A percentile compares a stretch with the other conserved stretches of the same genome.
Evolutionary conservation across 768 basidiomycete species (phyloP).

Genomic region (Hydnum rufescens): DNA sequence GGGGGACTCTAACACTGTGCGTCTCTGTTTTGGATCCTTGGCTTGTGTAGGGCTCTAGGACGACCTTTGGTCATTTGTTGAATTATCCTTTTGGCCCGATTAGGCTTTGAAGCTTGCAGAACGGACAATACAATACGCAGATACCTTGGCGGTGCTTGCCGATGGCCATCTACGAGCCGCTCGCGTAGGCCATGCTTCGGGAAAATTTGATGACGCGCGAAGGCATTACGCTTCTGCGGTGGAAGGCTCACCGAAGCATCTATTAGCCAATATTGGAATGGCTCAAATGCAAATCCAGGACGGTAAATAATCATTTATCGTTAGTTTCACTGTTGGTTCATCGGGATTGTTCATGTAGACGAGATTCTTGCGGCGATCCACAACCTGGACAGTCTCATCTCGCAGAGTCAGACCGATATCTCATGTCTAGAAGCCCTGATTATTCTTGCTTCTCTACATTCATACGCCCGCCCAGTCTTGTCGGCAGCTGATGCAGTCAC

Average conservation of each 20-base stretch:
- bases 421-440: slow-evolving; percentile 54
- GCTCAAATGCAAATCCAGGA: slow-evolving; percentile 75
- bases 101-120: slow-evolving; percentile 87
- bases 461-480: slow-evolving; percentile 59
- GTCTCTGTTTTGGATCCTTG: slow-evolving; percentile 13
- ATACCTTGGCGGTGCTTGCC: slow-evolving; percentile 63
- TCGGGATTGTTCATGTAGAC: slow-evolving; percentile 25
- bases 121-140: slow-evolving; percentile 82
- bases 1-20: slow-evolving; percentile 39
- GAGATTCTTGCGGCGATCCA: slow-evolving; percentile 74
- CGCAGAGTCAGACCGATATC: slow-evolving; percentile 35
- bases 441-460: slow-evolving; percentile 78
- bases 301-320: slow-evolving; percentile 26
- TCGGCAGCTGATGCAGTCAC: slow-evolving; percentile 49
- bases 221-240: slow-evolving; percentile 48
- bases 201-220: slow-evolving; percentile 37
- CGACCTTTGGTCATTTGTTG: neutral
- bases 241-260: slow-evolving; percentile 50
- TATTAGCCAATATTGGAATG: slow-evolving; percentile 63
- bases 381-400: slow-evolving; percentile 57
- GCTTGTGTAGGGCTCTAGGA: neutral
- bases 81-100: neutral
- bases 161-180: slow-evolving; percentile 77
- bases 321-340: neutral
- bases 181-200: slow-evolving; percentile 58